Evolutionary conservation across 805 yeast genomes (phyloP).

Genomic region (Metschnikowia lachancei): DNA sequence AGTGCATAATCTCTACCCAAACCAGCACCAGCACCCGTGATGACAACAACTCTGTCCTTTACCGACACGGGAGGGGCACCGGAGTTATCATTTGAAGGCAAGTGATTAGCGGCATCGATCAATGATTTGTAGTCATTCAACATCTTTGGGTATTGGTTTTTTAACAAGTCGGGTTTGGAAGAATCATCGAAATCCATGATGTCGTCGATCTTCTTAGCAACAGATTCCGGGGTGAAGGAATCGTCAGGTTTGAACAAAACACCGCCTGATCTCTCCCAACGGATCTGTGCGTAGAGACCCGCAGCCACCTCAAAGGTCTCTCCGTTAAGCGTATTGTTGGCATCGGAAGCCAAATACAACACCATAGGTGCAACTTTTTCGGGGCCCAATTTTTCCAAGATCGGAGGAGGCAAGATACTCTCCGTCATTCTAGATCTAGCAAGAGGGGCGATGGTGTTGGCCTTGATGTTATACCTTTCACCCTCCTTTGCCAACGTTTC

Average conservation of each 20-base stretch:
- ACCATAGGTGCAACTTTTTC: slow-evolving; percentile 92
- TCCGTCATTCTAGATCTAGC: slow-evolving; percentile 98
- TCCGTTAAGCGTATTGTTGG: slow-evolving; percentile 53
- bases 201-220: slow-evolving; percentile 62
- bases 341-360: slow-evolving; percentile 70
- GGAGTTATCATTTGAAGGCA: slow-evolving; percentile 49
- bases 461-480: slow-evolving; percentile 71
- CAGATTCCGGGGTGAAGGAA: slow-evolving; percentile 79
- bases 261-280: slow-evolving; percentile 94
- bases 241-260: slow-evolving; percentile 76
- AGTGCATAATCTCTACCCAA: slow-evolving; percentile 88
- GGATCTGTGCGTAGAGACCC: slow-evolving; percentile 84
- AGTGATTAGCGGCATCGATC: slow-evolving; percentile 48
- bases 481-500: slow-evolving; percentile 97
- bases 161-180: slow-evolving; percentile 46
- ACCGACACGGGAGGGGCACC: slow-evolving; percentile 52
- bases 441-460: slow-evolving; percentile 88
- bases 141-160: slow-evolving; percentile 64
- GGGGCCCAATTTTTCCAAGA: slow-evolving; percentile 77
- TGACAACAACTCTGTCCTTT: slow-evolving; percentile 79
- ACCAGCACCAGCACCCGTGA: slow-evolving; percentile 96
- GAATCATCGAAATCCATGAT: slow-evolving; percentile 62
- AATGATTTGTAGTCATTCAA: slow-evolving; percentile 69
- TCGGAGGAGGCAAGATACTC: slow-evolving; percentile 77
- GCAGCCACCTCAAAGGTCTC: slow-evolving; percentile 91